Evolutionary conservation across 768 basidiomycete genomes (phyloP).

Genomic region (Tricholoma bakamatsutake): DNA sequence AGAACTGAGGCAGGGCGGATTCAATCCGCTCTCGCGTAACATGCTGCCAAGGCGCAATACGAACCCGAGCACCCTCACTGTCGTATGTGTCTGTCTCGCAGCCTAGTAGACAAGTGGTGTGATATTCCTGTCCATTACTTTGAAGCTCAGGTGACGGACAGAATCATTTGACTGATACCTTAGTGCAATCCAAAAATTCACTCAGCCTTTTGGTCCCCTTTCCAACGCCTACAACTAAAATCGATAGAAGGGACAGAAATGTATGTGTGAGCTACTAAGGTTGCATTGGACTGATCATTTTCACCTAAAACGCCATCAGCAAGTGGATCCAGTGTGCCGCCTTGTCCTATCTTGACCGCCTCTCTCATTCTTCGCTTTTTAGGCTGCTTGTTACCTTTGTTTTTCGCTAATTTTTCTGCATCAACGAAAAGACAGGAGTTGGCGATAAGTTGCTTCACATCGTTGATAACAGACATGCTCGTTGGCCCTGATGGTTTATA

Average conservation of each 20-base stretch:
- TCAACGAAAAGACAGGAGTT: conserved; percentile 77
- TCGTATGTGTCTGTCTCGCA: conserved; percentile 96
- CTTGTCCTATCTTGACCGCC: conserved; percentile 80
- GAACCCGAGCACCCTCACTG: conserved; percentile 77
- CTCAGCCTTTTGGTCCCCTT: conserved; percentile 84
- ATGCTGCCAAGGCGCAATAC: conserved; percentile 74
- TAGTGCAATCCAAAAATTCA: conserved; percentile 83
- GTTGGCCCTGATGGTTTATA: conserved; percentile 90
- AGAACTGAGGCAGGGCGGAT: conserved; percentile 60
- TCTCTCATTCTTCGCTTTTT: conserved; percentile 41
- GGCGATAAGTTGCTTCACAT: conserved; percentile 73
- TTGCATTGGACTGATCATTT: neutral
- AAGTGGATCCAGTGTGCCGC: conserved; percentile 93
- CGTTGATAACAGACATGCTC: conserved; percentile 86
- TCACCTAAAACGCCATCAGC: conserved; percentile 93
- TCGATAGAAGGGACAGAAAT: neutral
- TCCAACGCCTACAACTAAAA: conserved; percentile 79
- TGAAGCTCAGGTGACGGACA: neutral
- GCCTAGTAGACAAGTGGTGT: conserved; percentile 84
- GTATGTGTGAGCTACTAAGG: neutral
- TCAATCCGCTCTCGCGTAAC: conserved; percentile 77
- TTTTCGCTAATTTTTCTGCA: conserved; percentile 48
- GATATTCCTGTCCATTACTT: conserved; percentile 64
- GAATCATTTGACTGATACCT: conserved; percentile 42
- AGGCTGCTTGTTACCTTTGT: conserved; percentile 39